Evolutionary conservation across 352 stramenopile species (phyloP).

Genomic region (Albugo candida): DNA sequence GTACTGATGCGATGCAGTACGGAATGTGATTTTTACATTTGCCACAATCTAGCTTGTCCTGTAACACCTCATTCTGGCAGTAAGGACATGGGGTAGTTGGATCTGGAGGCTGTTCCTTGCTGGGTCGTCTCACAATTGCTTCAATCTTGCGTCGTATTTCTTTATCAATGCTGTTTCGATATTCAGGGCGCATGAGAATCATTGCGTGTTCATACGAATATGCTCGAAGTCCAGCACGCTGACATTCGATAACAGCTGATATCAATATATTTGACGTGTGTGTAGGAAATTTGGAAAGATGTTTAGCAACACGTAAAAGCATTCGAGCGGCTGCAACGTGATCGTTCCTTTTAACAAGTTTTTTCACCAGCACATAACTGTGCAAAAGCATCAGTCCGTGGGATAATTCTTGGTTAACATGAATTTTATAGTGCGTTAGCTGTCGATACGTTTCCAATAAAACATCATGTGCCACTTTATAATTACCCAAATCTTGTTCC

Average conservation of each 20-base stretch:
- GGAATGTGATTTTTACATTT: constrained; percentile 85
- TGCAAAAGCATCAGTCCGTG: constrained; percentile 80
- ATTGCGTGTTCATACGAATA: constrained; percentile 85
- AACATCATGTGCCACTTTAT: constrained; percentile 82
- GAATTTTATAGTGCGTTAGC: constrained; percentile 67
- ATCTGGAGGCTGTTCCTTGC: constrained; percentile 69
- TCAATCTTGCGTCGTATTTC: constrained; percentile 89
- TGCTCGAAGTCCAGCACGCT: constrained; percentile 75
- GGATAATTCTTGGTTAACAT: constrained; percentile 77
- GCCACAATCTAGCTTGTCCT: constrained; percentile 78
- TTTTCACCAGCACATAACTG: constrained; percentile 88
- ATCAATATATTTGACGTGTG: constrained; percentile 85
- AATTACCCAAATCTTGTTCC: constrained; percentile 87
- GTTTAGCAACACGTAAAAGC: constrained; percentile 77
- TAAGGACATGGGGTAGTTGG: constrained; percentile 68
- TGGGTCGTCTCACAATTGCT: constrained; percentile 82
- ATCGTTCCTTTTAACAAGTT: constrained; percentile 75
- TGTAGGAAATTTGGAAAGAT: constrained; percentile 84
- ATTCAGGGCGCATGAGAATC: constrained; percentile 79
- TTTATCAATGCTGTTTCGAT: constrained; percentile 75
- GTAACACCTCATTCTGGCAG: constrained; percentile 45
- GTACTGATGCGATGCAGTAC: constrained; percentile 82
- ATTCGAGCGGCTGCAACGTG: constrained; percentile 75
- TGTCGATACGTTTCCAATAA: constrained; percentile 81
- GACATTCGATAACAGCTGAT: constrained; percentile 86